Evolutionary conservation across 129 eudicot species (phyloP).

Genomic region (Solidago caesia): DNA sequence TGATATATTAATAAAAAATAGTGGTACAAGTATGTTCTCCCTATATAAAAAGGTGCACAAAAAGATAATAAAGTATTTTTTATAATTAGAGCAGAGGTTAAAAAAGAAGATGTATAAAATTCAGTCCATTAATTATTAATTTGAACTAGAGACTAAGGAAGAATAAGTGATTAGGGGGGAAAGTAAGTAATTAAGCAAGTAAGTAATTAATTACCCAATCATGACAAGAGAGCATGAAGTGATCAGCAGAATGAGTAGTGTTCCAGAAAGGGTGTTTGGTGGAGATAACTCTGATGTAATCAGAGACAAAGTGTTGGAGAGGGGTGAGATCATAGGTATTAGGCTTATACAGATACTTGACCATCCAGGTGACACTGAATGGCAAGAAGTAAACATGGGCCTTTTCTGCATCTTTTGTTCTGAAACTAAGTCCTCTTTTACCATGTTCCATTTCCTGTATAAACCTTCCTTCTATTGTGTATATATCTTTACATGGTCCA

Average conservation of each 20-base stretch:
- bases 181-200: neutral
- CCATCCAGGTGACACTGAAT: slow-evolving; percentile 90
- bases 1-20: too few relatives aligned
- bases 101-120: neutral
- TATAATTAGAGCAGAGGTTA: too few relatives aligned
- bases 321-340: slow-evolving; percentile 53
- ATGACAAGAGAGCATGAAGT: slow-evolving; percentile 95
- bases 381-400: slow-evolving; percentile 95
- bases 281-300: slow-evolving; percentile 74
- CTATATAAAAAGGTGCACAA: too few relatives aligned
- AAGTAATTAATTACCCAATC: slow-evolving; percentile 65
- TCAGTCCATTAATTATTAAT: neutral
- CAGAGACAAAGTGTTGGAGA: slow-evolving; percentile 57
- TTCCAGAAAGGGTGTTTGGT: slow-evolving; percentile 89
- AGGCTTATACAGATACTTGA: slow-evolving; percentile 65
- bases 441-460: slow-evolving; percentile 78
- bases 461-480: slow-evolving; percentile 82
- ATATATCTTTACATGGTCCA: slow-evolving; percentile 93
- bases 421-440: slow-evolving; percentile 35
- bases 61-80: too few relatives aligned
- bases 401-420: slow-evolving; percentile 46
- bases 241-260: slow-evolving; percentile 76
- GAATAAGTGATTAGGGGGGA: neutral
- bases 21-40: too few relatives aligned
- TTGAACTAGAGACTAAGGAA: neutral